A percentile compares a stretch with the other conserved stretches of the same genome.
Evolutionary conservation across 441 rosid species (phyloP).

Genomic region (Corymbia calophylla): DNA sequence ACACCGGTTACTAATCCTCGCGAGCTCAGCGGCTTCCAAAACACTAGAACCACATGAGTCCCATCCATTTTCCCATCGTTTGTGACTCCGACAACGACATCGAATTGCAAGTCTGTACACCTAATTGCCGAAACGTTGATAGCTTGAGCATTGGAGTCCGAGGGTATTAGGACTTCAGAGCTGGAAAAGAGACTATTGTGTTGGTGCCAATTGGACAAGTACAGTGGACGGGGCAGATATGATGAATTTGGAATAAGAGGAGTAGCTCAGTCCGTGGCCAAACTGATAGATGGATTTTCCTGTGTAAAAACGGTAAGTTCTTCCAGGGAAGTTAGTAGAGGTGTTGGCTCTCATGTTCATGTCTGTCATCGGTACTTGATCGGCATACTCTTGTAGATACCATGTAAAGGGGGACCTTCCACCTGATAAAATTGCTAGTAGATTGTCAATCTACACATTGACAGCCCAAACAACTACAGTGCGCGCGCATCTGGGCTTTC

Average conservation of each 20-base stretch:
- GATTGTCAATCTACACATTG: background rate
- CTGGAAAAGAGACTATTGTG: background rate
- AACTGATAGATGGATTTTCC: slow-evolving; percentile 24
- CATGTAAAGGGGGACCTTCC: slow-evolving; percentile 51
- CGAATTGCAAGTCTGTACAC: slow-evolving; percentile 13
- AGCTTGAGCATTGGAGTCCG: background rate
- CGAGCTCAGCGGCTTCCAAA: slow-evolving; percentile 15
- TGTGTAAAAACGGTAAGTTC: slow-evolving; percentile 34
- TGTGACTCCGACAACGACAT: slow-evolving; percentile 14
- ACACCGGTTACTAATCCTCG: background rate
- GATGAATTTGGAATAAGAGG: slow-evolving; percentile 27
- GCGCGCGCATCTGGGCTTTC: background rate
- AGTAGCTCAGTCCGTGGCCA: slow-evolving; percentile 47
- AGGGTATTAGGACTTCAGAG: background rate
- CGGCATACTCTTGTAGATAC: slow-evolving; percentile 30
- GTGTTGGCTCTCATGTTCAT: slow-evolving; percentile 42
- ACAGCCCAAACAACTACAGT: background rate
- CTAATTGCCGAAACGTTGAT: slow-evolving; percentile 16
- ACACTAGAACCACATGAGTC: slow-evolving; percentile 21
- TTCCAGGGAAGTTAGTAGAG: slow-evolving; percentile 28
- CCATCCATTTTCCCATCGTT: slow-evolving; percentile 26
- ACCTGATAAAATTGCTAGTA: background rate
- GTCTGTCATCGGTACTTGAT: slow-evolving; percentile 39
- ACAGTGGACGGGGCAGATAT: slow-evolving; percentile 24
- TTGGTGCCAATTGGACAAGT: background rate